A percentile compares a stretch with the other conserved stretches of the same genome.
These are phyloP conservation scores for Angomonas deanei DNA, from an alignment of 208 protist species.

Conservation along the genomic window DNA sequence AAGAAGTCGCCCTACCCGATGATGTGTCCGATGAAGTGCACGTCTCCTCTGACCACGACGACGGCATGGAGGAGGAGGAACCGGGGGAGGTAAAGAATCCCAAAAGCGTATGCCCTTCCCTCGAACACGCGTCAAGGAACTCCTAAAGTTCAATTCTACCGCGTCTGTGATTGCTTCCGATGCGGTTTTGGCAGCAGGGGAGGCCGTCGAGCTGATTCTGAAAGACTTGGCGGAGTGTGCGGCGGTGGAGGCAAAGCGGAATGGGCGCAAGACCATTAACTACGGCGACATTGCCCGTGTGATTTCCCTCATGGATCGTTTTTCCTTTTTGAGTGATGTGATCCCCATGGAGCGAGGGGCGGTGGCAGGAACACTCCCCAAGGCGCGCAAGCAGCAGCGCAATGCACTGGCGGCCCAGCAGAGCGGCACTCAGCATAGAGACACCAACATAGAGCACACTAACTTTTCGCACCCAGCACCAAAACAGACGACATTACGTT, in stretches of 20 bases:
- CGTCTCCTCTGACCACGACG: not conserved
- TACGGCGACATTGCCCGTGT: conserved; percentile 66
- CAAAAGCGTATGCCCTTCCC: conserved; percentile 27
- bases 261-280: conserved; percentile 45
- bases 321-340: conserved; percentile 50
- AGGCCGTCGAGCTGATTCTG: conserved; percentile 59
- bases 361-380: not conserved
- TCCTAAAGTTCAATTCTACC: conserved; percentile 57
- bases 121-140: conserved; percentile 49
- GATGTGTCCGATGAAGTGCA: not conserved
- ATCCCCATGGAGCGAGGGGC: conserved; percentile 25
- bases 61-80: conserved; percentile 15
- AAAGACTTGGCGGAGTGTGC: conserved; percentile 46
- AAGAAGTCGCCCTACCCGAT: conserved; percentile 4
- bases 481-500: conserved; percentile 29
- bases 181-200: conserved; percentile 33
- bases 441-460: not conserved
- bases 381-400: not conserved
- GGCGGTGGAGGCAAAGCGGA: conserved; percentile 40
- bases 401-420: not conserved
- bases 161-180: conserved; percentile 49
- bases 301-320: conserved; percentile 62
- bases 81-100: not conserved
- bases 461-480: not conserved
- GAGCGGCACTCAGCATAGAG: not conserved